Base-by-base conservation (phyloP, 805 yeast genomes). In the Sporopachydermia quercuum region DNA sequence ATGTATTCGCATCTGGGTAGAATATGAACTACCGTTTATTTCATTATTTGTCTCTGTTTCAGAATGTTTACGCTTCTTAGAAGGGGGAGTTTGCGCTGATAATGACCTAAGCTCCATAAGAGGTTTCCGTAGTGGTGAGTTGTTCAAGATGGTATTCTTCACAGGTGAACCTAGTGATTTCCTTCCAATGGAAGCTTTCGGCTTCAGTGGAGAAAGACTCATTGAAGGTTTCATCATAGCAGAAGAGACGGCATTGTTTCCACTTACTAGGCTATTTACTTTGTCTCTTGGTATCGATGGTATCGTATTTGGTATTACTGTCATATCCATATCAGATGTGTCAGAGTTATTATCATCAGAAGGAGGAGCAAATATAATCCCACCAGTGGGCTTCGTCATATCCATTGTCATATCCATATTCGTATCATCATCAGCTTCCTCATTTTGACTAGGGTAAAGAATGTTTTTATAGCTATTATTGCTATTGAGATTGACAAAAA, bases 331-430 rank as follows among this genome's bases (percentile, higher is more conserved):
- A 15, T 34, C 15, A 15, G 8, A 5, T 4, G 23, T 16, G 4
- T 37, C 37, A 13, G 15, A 11, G 34, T 19, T 30, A 35, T 39
- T 27, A n/a, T 35, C 41, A 17, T 39, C 2, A 15, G n/a, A 37
- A 15, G 38, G 27, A 15, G 6, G 45, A 36, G 16, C 39, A 23
- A 23, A 23, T 8, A 23, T 8, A 19, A 18, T 45, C 38, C 16
- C 30, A 3, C 46, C 46, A 13, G 19, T 18, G 18, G 34, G 42
- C 37, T 37, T 44, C 6, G 53, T 49, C 17, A 43, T 27, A 8
- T 49, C 49, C 44, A 42, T 49, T 4, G 47, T 35, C 16, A 38
- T 34, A 15, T 43, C 46, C 33, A 42, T 34, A 39, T 40, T 38
- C 38, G 27, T 16, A 4, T 16, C 37, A 5, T 17, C 39, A 19